phyloP scores from a whole-genome alignment of 495 filamentous ascomycete species.

The Neurospora sp. region DNA sequence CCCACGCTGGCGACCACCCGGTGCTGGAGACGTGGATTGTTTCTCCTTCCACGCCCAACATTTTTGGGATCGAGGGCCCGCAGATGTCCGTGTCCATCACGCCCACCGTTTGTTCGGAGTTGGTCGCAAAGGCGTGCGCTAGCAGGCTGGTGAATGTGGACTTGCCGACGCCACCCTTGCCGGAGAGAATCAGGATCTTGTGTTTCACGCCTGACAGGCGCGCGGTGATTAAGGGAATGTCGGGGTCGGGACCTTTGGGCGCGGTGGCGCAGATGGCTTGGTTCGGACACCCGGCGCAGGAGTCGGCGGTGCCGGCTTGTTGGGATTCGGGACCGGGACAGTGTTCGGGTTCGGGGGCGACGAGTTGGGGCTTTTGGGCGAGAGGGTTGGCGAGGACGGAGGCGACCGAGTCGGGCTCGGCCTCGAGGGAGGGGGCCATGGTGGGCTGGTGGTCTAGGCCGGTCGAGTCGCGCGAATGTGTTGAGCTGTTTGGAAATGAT shows the following conservation, averaged over 20 bases:
- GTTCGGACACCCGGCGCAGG: constrained; percentile 91
- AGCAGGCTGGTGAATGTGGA: constrained; percentile 83
- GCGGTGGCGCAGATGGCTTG: constrained; percentile 88
- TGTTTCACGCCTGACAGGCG: constrained; percentile 74
- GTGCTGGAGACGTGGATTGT: constrained; percentile 73
- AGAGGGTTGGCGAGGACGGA: constrained; percentile 58
- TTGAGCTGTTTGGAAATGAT: no score
- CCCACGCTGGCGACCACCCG: constrained; percentile 93
- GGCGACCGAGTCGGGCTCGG: constrained; percentile 44
- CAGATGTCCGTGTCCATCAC: constrained; percentile 97
- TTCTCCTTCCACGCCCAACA: constrained; percentile 93
- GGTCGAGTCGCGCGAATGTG: no score
- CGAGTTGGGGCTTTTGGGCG: constrained; percentile 63
- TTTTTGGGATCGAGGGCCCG: constrained; percentile 89
- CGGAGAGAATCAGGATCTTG: constrained; percentile 84
- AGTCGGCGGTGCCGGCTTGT: constrained; percentile 72
- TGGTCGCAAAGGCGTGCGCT: constrained; percentile 74
- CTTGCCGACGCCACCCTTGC: constrained; percentile 96
- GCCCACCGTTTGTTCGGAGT: constrained; percentile 65
- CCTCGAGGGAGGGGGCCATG: constrained; percentile 54
- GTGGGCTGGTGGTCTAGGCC: neutral
- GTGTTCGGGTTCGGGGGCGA: constrained; percentile 93
- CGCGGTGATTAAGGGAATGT: constrained; percentile 75
- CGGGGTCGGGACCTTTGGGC: constrained; percentile 92
- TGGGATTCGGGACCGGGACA: constrained; percentile 91